These are phyloP conservation scores for Talaromyces sp. DNA, from an alignment of 2,329 filamentous ascomycete genomes.

Conservation along the genomic window DNA sequence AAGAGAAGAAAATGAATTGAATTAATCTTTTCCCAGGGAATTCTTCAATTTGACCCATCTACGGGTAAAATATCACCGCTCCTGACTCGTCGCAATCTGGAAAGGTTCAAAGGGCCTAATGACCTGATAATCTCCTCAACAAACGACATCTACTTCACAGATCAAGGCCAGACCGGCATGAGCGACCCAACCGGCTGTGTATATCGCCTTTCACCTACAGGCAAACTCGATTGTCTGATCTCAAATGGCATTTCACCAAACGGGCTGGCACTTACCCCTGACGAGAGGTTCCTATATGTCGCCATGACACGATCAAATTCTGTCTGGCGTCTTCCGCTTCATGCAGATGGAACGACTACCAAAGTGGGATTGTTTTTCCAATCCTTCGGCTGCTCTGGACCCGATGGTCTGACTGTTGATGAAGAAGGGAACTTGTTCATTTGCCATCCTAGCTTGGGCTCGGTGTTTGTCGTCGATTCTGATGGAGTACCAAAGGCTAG, in stretches of 20 bases:
- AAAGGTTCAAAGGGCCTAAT: conserved; percentile 46
- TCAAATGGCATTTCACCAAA: conserved; percentile 42
- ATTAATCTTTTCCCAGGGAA: conserved; percentile 30
- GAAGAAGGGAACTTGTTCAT: conserved; percentile 41
- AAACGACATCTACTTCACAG: conserved; percentile 44
- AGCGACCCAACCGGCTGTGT: conserved; percentile 43
- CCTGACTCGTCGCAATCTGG: conserved; percentile 36
- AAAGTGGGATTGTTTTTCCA: conserved; percentile 43
- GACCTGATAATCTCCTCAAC: conserved; percentile 41
- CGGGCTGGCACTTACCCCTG: conserved; percentile 37
- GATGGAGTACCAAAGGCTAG: conserved; percentile 39
- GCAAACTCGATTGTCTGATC: conserved; percentile 38
- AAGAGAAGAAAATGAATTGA: not conserved
- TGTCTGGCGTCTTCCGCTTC: conserved; percentile 42
- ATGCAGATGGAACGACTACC: conserved; percentile 39
- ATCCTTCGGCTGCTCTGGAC: conserved; percentile 41
- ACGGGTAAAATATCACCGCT: conserved; percentile 29
- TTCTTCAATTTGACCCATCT: conserved; percentile 36
- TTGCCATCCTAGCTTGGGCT: conserved; percentile 37
- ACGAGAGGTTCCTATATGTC: conserved; percentile 42
- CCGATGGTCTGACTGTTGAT: conserved; percentile 41
- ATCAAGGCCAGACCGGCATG: conserved; percentile 46
- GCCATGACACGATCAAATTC: conserved; percentile 38
- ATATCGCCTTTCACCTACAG: conserved; percentile 36
- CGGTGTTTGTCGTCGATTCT: conserved; percentile 38